These are phyloP conservation scores for Lentinula edodes DNA, from an alignment of 768 basidiomycete species.

Conservation along the genomic window DNA sequence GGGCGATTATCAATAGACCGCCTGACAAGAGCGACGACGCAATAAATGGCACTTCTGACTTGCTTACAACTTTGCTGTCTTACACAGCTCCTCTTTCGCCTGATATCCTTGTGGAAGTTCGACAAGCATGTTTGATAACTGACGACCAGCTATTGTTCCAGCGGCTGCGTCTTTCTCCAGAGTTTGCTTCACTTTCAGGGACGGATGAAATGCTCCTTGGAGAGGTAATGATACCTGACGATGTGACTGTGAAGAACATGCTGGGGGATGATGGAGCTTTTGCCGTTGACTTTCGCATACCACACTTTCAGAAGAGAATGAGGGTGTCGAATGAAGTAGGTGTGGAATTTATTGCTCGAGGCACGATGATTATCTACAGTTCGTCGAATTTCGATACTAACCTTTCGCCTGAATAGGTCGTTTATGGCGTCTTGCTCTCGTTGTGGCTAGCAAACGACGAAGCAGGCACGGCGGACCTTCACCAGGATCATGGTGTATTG, in stretches of 20 bases:
- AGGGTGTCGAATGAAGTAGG: conserved; percentile 46
- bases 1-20: conserved; percentile 63
- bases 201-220: conserved; percentile 49
- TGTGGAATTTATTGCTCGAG: conserved; percentile 63
- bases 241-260: conserved; percentile 49
- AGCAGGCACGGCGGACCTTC: background rate
- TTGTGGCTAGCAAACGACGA: conserved; percentile 14
- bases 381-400: background rate
- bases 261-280: conserved; percentile 49
- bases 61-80: conserved; percentile 46
- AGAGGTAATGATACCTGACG: conserved; percentile 40
- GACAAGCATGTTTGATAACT: conserved; percentile 59
- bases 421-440: conserved; percentile 50
- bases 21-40: conserved; percentile 29
- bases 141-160: conserved; percentile 61
- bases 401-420: conserved; percentile 31
- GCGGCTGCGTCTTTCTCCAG: conserved; percentile 43
- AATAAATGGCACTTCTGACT: conserved; percentile 17
- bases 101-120: conserved; percentile 51
- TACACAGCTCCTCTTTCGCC: conserved; percentile 40
- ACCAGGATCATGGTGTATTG: conserved; percentile 42
- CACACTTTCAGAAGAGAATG: conserved; percentile 70
- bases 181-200: conserved; percentile 46
- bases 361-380: conserved; percentile 17
- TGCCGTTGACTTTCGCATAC: conserved; percentile 42